Percentiles rank a stretch among this genome's conserved stretches.
Conservation (phyloP, 768 basidiomycete species). For the Hemileccinum rubropunctum region DNA sequence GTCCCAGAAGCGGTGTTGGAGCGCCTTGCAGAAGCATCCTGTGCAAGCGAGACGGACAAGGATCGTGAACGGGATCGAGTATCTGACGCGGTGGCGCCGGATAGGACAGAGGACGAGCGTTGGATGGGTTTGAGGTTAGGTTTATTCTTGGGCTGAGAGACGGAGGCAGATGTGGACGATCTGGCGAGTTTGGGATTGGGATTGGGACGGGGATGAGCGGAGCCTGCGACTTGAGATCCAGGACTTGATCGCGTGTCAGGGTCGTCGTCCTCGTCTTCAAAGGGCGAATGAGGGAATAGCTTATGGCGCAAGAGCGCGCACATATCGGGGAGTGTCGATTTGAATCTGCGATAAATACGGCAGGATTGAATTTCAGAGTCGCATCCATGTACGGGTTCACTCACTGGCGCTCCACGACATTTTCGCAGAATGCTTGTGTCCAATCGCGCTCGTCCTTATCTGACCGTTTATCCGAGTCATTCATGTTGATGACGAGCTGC, state of each 20-base stretch:
- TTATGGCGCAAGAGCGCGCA: conserved; percentile 62
- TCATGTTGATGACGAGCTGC: conserved; percentile 55
- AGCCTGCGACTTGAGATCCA: conserved; percentile 1
- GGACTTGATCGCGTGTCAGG: conserved; percentile 13
- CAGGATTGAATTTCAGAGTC: background rate
- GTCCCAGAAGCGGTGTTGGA: conserved; percentile 32
- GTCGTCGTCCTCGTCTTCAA: conserved; percentile 43
- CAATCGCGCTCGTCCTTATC: conserved; percentile 52
- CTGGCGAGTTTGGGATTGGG: conserved; percentile 11
- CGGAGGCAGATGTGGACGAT: conserved; percentile 9
- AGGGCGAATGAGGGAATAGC: conserved; percentile 63
- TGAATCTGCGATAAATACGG: conserved; percentile 46
- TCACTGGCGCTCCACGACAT: conserved; percentile 63
- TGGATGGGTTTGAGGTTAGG: conserved; percentile 8
- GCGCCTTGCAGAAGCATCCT: conserved; percentile 49
- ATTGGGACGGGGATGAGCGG: background rate
- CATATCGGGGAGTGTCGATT: conserved; percentile 45
- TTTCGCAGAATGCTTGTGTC: conserved; percentile 71
- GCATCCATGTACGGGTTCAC: conserved; percentile 17
- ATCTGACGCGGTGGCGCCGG: conserved; percentile 18
- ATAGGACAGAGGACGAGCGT: conserved; percentile 25
- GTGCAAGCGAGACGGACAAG: conserved; percentile 67
- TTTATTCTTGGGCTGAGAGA: conserved; percentile 11
- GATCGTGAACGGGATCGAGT: conserved; percentile 53
- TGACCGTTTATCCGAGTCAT: conserved; percentile 27